A percentile compares a stretch with the other conserved stretches of the same genome.
Conservation (phyloP, 352 stramenopile species). For the Pythium chondricola region DNA sequence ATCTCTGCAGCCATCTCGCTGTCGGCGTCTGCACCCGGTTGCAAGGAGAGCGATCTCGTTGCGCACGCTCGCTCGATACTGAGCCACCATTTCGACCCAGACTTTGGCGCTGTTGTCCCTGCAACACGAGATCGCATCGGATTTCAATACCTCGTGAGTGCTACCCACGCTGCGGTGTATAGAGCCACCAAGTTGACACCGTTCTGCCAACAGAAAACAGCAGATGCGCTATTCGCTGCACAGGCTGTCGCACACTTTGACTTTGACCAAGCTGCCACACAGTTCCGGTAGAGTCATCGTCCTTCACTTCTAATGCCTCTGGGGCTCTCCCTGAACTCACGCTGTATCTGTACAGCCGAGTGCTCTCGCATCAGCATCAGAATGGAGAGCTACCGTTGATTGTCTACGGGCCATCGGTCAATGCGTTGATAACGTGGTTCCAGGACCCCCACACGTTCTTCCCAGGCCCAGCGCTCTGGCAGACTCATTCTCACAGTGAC, state of each 20-base stretch:
- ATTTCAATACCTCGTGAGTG: constrained; percentile 72
- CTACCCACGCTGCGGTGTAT: not conserved
- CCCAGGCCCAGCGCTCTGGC: constrained; percentile 74
- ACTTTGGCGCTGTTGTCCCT: constrained; percentile 61
- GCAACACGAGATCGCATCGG: constrained; percentile 38
- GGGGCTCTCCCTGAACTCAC: too few species aligned
- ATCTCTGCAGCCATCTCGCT: not conserved
- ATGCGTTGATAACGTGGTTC: constrained; percentile 40
- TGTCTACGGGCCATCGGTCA: constrained; percentile 73
- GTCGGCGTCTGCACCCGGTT: too few species aligned
- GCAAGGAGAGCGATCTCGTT: too few species aligned
- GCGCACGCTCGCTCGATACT: constrained; percentile 18
- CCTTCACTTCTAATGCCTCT: too few species aligned
- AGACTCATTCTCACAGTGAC: not conserved
- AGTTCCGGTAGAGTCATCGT: constrained; percentile 44
- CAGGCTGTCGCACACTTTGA: constrained; percentile 77
- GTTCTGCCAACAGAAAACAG: constrained; percentile 41
- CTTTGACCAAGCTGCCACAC: constrained; percentile 46
- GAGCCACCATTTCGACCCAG: constrained; percentile 44
- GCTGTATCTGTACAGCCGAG: too few species aligned
- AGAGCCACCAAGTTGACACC: not conserved
- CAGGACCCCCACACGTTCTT: constrained; percentile 65
- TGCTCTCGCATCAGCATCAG: constrained; percentile 52
- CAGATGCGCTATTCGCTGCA: constrained; percentile 66
- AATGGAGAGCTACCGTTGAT: constrained; percentile 61